phyloP scores from a whole-genome alignment of 2,329 filamentous ascomycete species.

The Endoconidiophora laricicola region DNA sequence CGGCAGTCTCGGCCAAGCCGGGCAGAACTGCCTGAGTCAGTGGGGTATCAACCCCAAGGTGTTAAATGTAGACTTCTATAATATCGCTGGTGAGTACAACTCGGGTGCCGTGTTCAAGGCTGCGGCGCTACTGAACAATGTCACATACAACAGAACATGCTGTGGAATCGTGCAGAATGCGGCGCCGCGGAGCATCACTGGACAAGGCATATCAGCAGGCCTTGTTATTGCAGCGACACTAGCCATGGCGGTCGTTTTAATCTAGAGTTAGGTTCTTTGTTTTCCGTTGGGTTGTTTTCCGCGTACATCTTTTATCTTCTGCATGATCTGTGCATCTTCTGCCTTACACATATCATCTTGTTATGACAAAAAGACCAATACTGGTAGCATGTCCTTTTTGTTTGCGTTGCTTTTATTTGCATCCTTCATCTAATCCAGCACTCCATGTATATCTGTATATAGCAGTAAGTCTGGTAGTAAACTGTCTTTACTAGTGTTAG shows the following conservation, averaged over 20 bases:
- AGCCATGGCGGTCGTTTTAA: not conserved
- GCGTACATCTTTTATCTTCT: too few species aligned
- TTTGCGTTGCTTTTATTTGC: too few species aligned
- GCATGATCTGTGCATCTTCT: too few species aligned
- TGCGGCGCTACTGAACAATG: constrained; percentile 52
- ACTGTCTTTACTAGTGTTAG: too few species aligned
- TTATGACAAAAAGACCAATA: too few species aligned
- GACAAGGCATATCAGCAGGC: not conserved
- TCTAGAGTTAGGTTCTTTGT: too few species aligned
- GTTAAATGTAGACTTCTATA: constrained; percentile 75
- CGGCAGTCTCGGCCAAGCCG: constrained; percentile 49
- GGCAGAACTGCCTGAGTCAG: constrained; percentile 39
- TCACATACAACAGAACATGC: constrained; percentile 46
- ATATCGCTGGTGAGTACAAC: constrained; percentile 35
- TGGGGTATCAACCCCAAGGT: constrained; percentile 62
- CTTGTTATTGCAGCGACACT: not conserved
- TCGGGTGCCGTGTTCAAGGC: constrained; percentile 63
- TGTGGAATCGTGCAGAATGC: constrained; percentile 29
- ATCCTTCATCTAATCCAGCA: too few species aligned
- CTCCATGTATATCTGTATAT: too few species aligned
- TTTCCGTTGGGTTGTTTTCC: too few species aligned
- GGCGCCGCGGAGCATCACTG: constrained; percentile 8
- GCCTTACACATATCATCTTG: too few species aligned
- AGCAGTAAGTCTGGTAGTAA: too few species aligned
- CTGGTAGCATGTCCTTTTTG: too few species aligned